Conservation (phyloP, 805 yeast species). For the Cyberlindnera galapagoensis region DNA sequence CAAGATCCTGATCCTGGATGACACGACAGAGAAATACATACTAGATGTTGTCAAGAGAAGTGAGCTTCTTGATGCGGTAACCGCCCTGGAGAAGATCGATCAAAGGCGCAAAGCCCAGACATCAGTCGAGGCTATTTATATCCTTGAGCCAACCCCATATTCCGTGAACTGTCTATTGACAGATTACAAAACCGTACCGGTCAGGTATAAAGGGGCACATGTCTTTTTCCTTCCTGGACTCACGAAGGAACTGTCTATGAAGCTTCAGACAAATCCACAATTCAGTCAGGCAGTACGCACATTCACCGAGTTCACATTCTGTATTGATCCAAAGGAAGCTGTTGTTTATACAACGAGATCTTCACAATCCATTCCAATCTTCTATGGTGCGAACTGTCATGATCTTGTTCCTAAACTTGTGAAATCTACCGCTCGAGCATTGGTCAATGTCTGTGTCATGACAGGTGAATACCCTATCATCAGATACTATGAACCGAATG, state of each 20-base stretch:
- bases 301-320: conserved; percentile 38
- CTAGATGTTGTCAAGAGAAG: conserved; percentile 41
- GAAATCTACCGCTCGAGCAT: conserved; percentile 49
- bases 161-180: conserved; percentile 71
- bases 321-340: conserved; percentile 60
- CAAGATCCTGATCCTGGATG: conserved; percentile 53
- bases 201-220: conserved; percentile 71
- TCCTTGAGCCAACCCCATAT: conserved; percentile 63
- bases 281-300: conserved; percentile 25
- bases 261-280: conserved; percentile 25
- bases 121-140: conserved; percentile 72
- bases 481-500: conserved; percentile 58
- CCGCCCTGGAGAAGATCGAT: conserved; percentile 62
- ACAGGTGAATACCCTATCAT: conserved; percentile 88
- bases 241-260: conserved; percentile 24
- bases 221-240: conserved; percentile 65
- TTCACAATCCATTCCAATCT: conserved; percentile 59
- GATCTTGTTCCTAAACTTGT: conserved; percentile 57
- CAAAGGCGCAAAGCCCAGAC: conserved; percentile 52
- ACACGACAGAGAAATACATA: conserved; percentile 41
- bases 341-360: conserved; percentile 65
- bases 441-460: conserved; percentile 66
- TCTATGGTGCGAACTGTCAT: conserved; percentile 58
- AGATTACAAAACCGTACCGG: conserved; percentile 59
- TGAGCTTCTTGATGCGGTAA: conserved; percentile 45